Evolutionary conservation across 768 basidiomycete genomes (phyloP).

Genomic region (Fistulinella prunicolor): DNA sequence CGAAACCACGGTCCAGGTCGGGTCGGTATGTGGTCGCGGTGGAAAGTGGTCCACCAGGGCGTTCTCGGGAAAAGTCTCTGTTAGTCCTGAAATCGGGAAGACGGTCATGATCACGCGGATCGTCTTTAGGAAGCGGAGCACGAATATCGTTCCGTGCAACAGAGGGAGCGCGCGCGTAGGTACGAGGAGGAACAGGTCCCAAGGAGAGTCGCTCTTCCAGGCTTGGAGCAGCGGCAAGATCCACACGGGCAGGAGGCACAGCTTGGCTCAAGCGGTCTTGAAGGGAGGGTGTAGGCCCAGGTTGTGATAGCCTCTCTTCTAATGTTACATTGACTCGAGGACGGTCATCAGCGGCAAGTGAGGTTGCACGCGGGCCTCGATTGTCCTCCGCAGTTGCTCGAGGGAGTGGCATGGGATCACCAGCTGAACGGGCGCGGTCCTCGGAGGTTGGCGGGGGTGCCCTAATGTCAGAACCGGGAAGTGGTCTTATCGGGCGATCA

Average conservation of each 20-base stretch:
- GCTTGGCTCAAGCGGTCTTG: slow-evolving; percentile 40
- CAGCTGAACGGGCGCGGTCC: slow-evolving; percentile 19
- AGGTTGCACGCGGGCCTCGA: slow-evolving; percentile 19
- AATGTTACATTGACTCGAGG: slow-evolving; percentile 27
- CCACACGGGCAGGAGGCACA: slow-evolving; percentile 16
- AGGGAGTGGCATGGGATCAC: slow-evolving; percentile 16
- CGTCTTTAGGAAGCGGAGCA: slow-evolving; percentile 28
- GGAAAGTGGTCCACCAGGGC: slow-evolving; percentile 18
- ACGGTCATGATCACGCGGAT: slow-evolving; percentile 29
- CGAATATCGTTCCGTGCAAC: slow-evolving; percentile 36
- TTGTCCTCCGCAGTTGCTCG: slow-evolving; percentile 27
- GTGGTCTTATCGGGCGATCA: slow-evolving; percentile 32
- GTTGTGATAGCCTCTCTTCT: slow-evolving; percentile 41
- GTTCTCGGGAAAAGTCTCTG: slow-evolving; percentile 37
- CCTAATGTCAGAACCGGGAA: slow-evolving; percentile 20
- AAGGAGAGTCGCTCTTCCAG: slow-evolving; percentile 43
- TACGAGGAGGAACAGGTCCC: slow-evolving; percentile 26
- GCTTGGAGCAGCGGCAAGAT: slow-evolving; percentile 30
- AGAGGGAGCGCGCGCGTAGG: slow-evolving; percentile 24
- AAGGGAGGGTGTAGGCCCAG: slow-evolving; percentile 31
- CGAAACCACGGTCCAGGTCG: slow-evolving; percentile 35
- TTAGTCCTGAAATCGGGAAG: slow-evolving; percentile 21
- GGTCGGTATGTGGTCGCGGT: slow-evolving; percentile 35
- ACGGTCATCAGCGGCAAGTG: slow-evolving; percentile 26
- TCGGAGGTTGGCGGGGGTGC: slow-evolving; percentile 12